phyloP scores from a whole-genome alignment of 257 asterid species.

The Fraxinus quadrangulata region DNA sequence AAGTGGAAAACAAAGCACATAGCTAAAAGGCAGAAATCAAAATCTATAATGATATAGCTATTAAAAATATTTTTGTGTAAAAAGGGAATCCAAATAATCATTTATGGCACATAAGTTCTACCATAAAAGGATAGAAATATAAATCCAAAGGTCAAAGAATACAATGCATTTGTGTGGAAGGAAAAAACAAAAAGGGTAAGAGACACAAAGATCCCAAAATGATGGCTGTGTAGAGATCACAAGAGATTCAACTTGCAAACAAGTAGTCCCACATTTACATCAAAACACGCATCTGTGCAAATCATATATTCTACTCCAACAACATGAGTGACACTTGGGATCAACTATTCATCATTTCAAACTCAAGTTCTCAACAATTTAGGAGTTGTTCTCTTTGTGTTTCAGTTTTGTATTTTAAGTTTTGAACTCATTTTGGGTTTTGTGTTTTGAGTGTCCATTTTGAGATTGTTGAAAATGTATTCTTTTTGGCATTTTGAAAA shows the following conservation, averaged over 20 bases:
- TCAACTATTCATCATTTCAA: neutral
- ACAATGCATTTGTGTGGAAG: neutral
- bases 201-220: neutral
- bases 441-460: too few relatives aligned
- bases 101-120: neutral
- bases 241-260: neutral
- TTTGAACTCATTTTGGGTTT: too few relatives aligned
- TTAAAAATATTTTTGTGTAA: neutral
- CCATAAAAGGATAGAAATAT: neutral
- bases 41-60: neutral
- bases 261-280: neutral
- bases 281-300: neutral
- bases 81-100: neutral
- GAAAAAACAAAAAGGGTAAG: neutral
- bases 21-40: neutral
- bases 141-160: neutral
- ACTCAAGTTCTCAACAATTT: neutral
- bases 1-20: neutral
- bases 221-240: neutral
- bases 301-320: slow-evolving; percentile 2
- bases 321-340: neutral
- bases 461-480: too few relatives aligned
- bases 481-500: too few relatives aligned
- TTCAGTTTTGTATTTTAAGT: too few relatives aligned
- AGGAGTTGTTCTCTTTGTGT: too few relatives aligned